Conservation (phyloP, 1,139 yeast species). For the Debaryomyces nepalensis region DNA sequence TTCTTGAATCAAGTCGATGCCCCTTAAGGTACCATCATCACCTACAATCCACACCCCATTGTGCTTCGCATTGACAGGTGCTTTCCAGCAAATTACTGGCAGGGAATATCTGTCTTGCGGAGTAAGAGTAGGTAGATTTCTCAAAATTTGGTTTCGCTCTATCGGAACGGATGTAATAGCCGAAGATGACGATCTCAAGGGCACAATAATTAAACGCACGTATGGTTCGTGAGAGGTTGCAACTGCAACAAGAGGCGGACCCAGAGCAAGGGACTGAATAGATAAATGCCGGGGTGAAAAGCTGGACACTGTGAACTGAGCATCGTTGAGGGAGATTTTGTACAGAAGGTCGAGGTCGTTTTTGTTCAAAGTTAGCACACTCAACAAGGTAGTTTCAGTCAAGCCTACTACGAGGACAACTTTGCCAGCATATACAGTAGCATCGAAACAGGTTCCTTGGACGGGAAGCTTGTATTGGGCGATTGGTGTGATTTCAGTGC, state of each 20-base stretch:
- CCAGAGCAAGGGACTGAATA: slow-evolving; percentile 23
- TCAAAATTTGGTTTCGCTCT: slow-evolving; percentile 50
- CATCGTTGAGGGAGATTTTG: slow-evolving; percentile 70
- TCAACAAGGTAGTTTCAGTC: slow-evolving; percentile 61
- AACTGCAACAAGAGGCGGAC: slow-evolving; percentile 47
- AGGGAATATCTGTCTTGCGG: slow-evolving; percentile 76
- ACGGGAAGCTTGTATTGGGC: slow-evolving; percentile 44
- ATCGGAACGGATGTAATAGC: slow-evolving; percentile 21
- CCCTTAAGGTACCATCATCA: slow-evolving; percentile 70
- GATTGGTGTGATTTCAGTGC: slow-evolving; percentile 24
- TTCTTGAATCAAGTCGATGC: slow-evolving; percentile 49
- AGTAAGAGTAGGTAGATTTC: slow-evolving; percentile 62
- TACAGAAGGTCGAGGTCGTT: slow-evolving; percentile 30
- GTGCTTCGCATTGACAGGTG: slow-evolving; percentile 25
- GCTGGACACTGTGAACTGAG: slow-evolving; percentile 70
- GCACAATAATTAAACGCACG: slow-evolving; percentile 63
- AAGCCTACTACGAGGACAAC: slow-evolving; percentile 59
- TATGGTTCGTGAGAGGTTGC: slow-evolving; percentile 80
- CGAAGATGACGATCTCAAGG: slow-evolving; percentile 34
- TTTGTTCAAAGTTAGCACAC: slow-evolving; percentile 38
- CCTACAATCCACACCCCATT: slow-evolving; percentile 70
- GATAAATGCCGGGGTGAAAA: slow-evolving; percentile 63
- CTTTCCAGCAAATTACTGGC: slow-evolving; percentile 51
- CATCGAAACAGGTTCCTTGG: slow-evolving; percentile 56
- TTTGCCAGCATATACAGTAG: slow-evolving; percentile 25